phyloP scores from a whole-genome alignment of 2,329 filamentous ascomycete species.

The Pyrenophora graminea region DNA sequence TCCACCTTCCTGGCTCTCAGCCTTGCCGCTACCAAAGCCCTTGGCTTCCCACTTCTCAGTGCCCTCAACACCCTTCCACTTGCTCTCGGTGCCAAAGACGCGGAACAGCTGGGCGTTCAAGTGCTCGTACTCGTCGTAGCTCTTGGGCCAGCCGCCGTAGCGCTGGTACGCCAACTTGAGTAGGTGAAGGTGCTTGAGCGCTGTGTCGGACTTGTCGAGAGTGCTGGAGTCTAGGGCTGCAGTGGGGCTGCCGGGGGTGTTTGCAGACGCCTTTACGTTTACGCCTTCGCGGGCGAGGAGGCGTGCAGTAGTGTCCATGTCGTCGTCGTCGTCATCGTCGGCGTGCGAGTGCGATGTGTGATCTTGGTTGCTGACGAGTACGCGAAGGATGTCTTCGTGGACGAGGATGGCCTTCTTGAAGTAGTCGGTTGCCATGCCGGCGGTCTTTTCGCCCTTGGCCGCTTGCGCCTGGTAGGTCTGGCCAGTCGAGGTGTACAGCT shows the following conservation, averaged over 20 bases:
- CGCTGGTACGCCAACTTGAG: conserved; percentile 50
- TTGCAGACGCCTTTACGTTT: conserved; percentile 26
- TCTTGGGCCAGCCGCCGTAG: conserved; percentile 53
- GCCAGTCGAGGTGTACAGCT: conserved; percentile 53
- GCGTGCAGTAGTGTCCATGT: conserved; percentile 42
- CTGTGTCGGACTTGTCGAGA: conserved; percentile 30
- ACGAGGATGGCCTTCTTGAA: conserved; percentile 45
- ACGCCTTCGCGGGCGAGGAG: conserved; percentile 45
- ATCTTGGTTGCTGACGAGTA: conserved; percentile 31
- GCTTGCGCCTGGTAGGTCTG: conserved; percentile 46
- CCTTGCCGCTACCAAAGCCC: conserved; percentile 53
- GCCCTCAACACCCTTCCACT: conserved; percentile 50
- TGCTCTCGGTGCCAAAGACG: conserved; percentile 40
- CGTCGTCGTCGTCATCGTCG: conserved; percentile 40
- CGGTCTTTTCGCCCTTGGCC: conserved; percentile 40
- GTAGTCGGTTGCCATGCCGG: conserved; percentile 42
- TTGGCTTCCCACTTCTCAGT: conserved; percentile 56
- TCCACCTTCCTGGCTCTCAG: conserved; percentile 47
- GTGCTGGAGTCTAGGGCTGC: conserved; percentile 1
- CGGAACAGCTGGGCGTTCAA: conserved; percentile 53
- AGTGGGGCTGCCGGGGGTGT: neutral
- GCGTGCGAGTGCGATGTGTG: conserved; percentile 31
- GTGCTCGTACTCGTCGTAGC: conserved; percentile 54
- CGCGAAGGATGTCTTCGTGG: conserved; percentile 41
- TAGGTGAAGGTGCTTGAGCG: conserved; percentile 45